Percentiles rank a stretch among this genome's conserved stretches.
Evolutionary conservation across 768 basidiomycete species (phyloP).

Genomic region (Mycena rosella): DNA sequence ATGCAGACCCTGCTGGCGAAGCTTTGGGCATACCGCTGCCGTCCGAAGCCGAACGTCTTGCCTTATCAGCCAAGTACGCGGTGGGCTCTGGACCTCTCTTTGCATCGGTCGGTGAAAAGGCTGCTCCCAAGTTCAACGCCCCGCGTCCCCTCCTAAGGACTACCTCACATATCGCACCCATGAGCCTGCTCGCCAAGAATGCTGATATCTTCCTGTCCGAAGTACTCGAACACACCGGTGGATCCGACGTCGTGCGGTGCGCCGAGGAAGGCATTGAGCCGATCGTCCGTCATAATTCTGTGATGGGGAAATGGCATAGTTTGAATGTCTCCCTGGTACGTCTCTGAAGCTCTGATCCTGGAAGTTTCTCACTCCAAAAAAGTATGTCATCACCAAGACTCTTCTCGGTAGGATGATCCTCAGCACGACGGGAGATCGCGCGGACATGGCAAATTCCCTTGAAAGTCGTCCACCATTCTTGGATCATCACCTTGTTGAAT

Average conservation of each 20-base stretch:
- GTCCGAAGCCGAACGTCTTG: slow-evolving; percentile 14
- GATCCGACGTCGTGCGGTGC: background rate
- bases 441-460: slow-evolving; percentile 25
- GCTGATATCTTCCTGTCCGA: too few species aligned
- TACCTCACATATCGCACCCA: background rate
- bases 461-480: too few species aligned
- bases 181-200: too few species aligned
- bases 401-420: slow-evolving; percentile 20
- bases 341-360: too few species aligned
- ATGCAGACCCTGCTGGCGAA: slow-evolving; percentile 12
- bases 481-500: too few species aligned
- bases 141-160: background rate
- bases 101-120: background rate
- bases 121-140: background rate
- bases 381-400: slow-evolving; percentile 32
- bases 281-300: slow-evolving; percentile 5
- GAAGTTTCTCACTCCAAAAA: too few species aligned
- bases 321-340: slow-evolving; percentile 28
- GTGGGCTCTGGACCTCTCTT: background rate
- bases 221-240: background rate
- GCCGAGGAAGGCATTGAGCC: slow-evolving; percentile 21
- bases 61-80: too few species aligned
- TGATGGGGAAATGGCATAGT: slow-evolving; percentile 31
- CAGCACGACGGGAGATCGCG: slow-evolving; percentile 26
- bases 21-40: slow-evolving; percentile 20